Conservation (phyloP, 2,329 filamentous ascomycete genomes). For the Exophiala mesophila region DNA sequence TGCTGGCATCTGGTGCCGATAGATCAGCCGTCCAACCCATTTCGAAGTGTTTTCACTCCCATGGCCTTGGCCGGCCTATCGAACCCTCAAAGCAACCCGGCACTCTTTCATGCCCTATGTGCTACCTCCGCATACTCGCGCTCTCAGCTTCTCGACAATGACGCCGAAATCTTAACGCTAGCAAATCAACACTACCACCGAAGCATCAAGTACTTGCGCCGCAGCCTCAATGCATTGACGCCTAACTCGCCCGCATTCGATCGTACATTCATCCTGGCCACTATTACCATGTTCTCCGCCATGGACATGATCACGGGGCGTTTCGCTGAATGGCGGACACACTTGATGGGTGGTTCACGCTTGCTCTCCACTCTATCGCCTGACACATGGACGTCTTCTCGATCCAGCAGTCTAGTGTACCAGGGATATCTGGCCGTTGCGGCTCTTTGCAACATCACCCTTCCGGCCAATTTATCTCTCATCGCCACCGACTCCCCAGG, state of each 20-base stretch:
- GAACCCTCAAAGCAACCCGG: constrained; percentile 28
- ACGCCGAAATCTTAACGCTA: constrained; percentile 27
- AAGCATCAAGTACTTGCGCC: constrained; percentile 29
- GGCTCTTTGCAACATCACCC: constrained; percentile 28
- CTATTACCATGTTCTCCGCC: constrained; percentile 22
- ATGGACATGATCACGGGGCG: constrained; percentile 24
- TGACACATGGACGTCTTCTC: constrained; percentile 13
- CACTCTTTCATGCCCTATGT: constrained; percentile 31
- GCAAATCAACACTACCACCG: constrained; percentile 30
- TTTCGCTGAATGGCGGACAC: constrained; percentile 27
- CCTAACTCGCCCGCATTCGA: neutral
- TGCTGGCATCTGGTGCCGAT: constrained; percentile 30
- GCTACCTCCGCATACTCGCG: constrained; percentile 31
- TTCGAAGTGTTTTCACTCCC: constrained; percentile 28
- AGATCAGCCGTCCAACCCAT: constrained; percentile 30
- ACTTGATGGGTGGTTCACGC: constrained; percentile 26
- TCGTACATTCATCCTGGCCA: constrained; percentile 20
- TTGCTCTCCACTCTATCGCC: constrained; percentile 18
- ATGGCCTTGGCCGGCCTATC: constrained; percentile 19
- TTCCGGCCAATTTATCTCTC: constrained; percentile 26
- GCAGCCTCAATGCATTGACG: constrained; percentile 33
- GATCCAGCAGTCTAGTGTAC: constrained; percentile 20
- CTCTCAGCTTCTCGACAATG: constrained; percentile 25
- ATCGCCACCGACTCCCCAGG: constrained; percentile 17
- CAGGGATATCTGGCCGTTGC: constrained; percentile 31